Evolutionary conservation across 352 stramenopile genomes (phyloP).

Genomic region (Globisporangium uncinulatum): DNA sequence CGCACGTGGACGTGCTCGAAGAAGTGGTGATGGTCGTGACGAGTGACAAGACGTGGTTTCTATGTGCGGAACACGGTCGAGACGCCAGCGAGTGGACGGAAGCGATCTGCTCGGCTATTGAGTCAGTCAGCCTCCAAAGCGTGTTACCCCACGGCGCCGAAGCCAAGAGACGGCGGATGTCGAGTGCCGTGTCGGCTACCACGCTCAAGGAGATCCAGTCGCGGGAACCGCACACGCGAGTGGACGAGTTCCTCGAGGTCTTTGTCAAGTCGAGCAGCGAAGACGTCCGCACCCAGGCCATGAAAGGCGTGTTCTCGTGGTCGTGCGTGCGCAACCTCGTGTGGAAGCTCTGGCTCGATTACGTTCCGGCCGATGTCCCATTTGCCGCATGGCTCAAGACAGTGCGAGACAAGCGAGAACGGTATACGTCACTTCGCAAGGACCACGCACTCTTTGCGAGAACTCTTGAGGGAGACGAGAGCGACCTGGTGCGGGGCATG

Average conservation of each 20-base stretch:
- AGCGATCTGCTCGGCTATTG: constrained; percentile 51
- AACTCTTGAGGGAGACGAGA: constrained; percentile 22
- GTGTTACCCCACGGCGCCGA: constrained; percentile 14
- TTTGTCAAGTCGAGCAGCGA: constrained; percentile 49
- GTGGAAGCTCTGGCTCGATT: constrained; percentile 72
- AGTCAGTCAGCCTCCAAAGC: constrained; percentile 23
- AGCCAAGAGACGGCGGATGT: constrained; percentile 28
- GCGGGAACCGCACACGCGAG: constrained; percentile 33
- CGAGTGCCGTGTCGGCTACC: constrained; percentile 30
- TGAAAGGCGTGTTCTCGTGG: constrained; percentile 61
- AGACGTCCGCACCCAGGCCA: constrained; percentile 44
- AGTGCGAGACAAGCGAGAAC: constrained; percentile 25
- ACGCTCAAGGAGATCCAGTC: constrained; percentile 63
- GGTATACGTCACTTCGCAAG: constrained; percentile 33
- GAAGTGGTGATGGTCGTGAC: constrained; percentile 77
- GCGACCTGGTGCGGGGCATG: constrained; percentile 13
- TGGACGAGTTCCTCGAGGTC: constrained; percentile 71
- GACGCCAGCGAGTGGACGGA: constrained; percentile 64
- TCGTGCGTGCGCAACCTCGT: constrained; percentile 64
- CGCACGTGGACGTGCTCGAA: constrained; percentile 65
- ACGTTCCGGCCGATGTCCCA: constrained; percentile 35
- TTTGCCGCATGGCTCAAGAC: constrained; percentile 42
- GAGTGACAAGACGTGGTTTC: constrained; percentile 75
- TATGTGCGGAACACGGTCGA: constrained; percentile 51
- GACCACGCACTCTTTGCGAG: constrained; percentile 29